Evolutionary conservation across 192 early-diverging fungal genomes (phyloP).

Genomic region (Neocallimastix lanati): DNA sequence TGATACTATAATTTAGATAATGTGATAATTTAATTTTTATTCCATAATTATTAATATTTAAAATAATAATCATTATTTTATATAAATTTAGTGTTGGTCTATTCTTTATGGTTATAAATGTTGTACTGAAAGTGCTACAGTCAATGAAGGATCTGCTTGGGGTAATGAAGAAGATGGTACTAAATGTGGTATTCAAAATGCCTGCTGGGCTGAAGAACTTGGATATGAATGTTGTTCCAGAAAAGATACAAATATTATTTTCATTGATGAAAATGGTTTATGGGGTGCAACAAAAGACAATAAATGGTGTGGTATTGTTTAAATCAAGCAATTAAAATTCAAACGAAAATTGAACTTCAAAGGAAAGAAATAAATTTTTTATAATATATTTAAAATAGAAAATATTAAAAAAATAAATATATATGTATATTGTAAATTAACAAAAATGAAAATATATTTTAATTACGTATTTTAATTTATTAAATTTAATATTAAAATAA

Average conservation of each 20-base stretch:
- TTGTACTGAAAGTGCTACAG: not conserved
- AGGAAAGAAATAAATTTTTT: too few species aligned
- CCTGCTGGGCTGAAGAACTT: not conserved
- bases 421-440: too few species aligned
- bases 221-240: not conserved
- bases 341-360: too few species aligned
- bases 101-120: not conserved
- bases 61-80: too few species aligned
- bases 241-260: not conserved
- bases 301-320: not conserved
- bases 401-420: too few species aligned
- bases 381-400: too few species aligned
- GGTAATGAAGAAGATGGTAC: not conserved
- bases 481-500: too few species aligned
- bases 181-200: not conserved
- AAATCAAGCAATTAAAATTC: not conserved
- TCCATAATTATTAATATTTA: too few species aligned
- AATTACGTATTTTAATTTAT: too few species aligned
- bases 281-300: not conserved
- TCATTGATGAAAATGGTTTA: not conserved
- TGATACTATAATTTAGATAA: too few species aligned
- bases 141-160: not conserved
- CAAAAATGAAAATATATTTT: too few species aligned
- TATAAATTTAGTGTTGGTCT: not conserved
- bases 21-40: too few species aligned